Evolutionary conservation across 192 early-diverging fungal species (phyloP).

Genomic region (Mortierella hygrophila): DNA sequence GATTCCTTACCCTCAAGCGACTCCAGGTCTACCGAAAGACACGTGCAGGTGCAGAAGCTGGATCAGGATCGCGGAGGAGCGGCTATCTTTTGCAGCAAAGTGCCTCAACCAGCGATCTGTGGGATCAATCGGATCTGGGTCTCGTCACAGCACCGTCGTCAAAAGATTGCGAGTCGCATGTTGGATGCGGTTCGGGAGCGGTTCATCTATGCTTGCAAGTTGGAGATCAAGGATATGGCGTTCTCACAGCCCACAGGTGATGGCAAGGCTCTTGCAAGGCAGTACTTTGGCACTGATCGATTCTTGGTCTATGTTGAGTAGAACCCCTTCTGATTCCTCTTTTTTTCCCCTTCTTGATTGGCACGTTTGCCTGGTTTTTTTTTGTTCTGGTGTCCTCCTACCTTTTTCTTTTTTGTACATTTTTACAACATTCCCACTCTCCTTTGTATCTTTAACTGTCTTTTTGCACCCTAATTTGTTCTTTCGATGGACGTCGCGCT

Average conservation of each 20-base stretch:
- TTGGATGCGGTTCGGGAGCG: slow-evolving; percentile 56
- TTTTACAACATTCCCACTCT: not conserved
- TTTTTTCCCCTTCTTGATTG: not conserved
- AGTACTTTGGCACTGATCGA: slow-evolving; percentile 48
- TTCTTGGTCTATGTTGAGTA: slow-evolving; percentile 61
- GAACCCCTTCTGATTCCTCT: not conserved
- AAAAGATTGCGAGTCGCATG: slow-evolving; percentile 54
- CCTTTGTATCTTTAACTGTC: not conserved
- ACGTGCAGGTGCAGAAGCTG: not conserved
- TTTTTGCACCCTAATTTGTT: not conserved
- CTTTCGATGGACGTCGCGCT: no score
- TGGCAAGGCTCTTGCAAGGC: slow-evolving; percentile 56
- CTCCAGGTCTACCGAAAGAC: not conserved
- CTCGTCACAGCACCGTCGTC: slow-evolving; percentile 42
- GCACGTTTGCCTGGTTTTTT: no score
- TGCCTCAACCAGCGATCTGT: slow-evolving; percentile 52
- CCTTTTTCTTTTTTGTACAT: not conserved
- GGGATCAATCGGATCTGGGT: slow-evolving; percentile 66
- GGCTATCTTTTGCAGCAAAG: slow-evolving; percentile 55
- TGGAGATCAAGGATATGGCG: slow-evolving; percentile 48
- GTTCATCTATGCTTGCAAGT: slow-evolving; percentile 57
- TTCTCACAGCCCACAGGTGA: slow-evolving; percentile 66
- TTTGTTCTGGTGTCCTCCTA: not conserved
- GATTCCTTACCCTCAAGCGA: not conserved
- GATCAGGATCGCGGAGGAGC: slow-evolving; percentile 27